Evolutionary conservation across 495 filamentous ascomycete species (phyloP).

Genomic region (Lichina pygmaea): DNA sequence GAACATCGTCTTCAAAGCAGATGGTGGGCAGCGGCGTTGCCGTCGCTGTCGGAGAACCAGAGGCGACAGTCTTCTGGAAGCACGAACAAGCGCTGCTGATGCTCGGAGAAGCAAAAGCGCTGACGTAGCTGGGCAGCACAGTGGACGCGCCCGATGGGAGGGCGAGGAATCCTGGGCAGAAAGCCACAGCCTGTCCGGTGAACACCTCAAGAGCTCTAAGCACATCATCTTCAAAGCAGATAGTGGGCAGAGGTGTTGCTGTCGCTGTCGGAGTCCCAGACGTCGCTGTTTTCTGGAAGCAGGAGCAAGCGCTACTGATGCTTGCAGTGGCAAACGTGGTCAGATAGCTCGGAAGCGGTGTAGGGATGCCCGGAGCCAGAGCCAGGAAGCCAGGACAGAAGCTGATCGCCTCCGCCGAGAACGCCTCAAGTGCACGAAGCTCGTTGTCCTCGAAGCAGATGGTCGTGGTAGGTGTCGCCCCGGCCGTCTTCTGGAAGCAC

Average conservation of each 20-base stretch:
- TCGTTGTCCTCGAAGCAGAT: not conserved
- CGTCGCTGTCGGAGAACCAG: no score
- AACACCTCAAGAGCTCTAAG: not conserved
- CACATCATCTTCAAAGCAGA: not conserved
- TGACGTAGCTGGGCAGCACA: not conserved
- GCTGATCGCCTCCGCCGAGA: not conserved
- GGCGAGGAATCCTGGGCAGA: not conserved
- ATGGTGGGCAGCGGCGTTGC: no score
- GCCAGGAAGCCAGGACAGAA: not conserved
- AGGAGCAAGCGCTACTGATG: no score
- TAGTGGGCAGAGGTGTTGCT: not conserved
- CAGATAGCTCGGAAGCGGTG: not conserved
- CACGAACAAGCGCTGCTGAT: not conserved
- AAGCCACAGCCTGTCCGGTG: not conserved
- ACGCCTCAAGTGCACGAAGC: not conserved
- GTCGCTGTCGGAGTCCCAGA: not conserved
- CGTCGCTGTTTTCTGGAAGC: no score
- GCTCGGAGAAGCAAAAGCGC: not conserved
- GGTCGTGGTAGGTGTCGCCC: slow-evolving; percentile 3
- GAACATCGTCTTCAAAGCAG: no score
- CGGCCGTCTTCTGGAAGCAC: slow-evolving; percentile 1
- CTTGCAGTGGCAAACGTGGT: not conserved
- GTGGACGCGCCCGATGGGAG: not conserved
- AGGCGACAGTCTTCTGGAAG: not conserved
- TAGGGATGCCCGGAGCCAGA: not conserved